Conservation (phyloP, 208 protist species). For the Crithidia fasciculata region DNA sequence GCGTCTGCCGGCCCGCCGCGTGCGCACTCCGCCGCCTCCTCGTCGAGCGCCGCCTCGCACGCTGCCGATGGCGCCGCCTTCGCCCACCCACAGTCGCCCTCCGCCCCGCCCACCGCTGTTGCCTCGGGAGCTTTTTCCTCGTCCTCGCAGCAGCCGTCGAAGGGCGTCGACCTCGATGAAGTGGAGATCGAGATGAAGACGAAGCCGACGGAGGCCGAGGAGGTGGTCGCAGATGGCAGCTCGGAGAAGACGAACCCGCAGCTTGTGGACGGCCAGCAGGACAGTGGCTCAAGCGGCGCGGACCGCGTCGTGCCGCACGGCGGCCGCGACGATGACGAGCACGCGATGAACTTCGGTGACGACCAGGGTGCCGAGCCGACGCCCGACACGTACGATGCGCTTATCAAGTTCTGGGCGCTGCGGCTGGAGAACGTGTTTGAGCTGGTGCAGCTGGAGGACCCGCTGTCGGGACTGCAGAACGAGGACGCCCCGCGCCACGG, state of each 20-base stretch:
- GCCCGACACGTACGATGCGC: slow-evolving; percentile 60
- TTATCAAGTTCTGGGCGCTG: slow-evolving; percentile 75
- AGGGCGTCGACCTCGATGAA: slow-evolving; percentile 11
- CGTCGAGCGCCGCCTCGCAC: no score
- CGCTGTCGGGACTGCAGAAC: slow-evolving; percentile 46
- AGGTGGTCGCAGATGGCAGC: neutral
- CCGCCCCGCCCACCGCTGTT: neutral
- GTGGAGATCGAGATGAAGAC: slow-evolving; percentile 19
- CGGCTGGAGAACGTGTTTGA: slow-evolving; percentile 69
- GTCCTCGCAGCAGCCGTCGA: slow-evolving; percentile 13
- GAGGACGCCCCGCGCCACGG: slow-evolving; percentile 59
- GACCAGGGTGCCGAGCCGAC: slow-evolving; percentile 65
- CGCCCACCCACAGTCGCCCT: neutral
- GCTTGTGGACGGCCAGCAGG: neutral
- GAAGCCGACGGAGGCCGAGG: neutral
- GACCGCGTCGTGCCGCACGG: neutral
- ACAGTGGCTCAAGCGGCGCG: neutral
- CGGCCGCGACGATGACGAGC: slow-evolving; percentile 22
- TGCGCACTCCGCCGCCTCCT: no score
- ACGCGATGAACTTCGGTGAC: slow-evolving; percentile 60
- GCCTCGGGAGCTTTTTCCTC: slow-evolving; percentile 8
- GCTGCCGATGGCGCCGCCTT: no score
- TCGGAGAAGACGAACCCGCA: slow-evolving; percentile 2
- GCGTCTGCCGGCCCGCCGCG: neutral
- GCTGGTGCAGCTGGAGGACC: slow-evolving; percentile 77